Conservation (phyloP, 78 protist species). For the Corallochytrium limacisporum region DNA sequence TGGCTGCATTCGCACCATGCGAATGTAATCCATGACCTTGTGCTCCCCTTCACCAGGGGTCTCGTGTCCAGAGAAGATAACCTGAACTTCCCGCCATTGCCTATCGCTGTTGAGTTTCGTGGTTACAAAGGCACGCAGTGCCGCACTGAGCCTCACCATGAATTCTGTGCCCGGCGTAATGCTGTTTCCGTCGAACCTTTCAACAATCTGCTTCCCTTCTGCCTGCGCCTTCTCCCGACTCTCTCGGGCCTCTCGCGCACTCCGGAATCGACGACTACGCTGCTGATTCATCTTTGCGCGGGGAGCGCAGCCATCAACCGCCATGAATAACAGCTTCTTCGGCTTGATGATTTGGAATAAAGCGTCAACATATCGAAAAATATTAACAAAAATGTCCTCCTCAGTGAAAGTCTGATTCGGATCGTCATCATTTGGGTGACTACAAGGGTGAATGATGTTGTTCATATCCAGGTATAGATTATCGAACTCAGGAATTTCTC, state of each 20-base stretch:
- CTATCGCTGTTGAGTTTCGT: too few relatives aligned
- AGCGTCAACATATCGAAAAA: constrained; percentile 1
- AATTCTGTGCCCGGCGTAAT: constrained; percentile 89
- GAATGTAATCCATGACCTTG: constrained; percentile 89
- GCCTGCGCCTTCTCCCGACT: too few relatives aligned
- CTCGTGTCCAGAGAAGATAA: constrained; percentile 29
- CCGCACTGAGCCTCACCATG: constrained; percentile 31
- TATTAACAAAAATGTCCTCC: neutral
- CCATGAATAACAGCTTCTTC: constrained; percentile 21
- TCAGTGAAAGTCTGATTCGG: neutral
- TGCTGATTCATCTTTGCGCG: constrained; percentile 96
- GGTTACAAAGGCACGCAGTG: constrained; percentile 3
- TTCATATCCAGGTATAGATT: constrained; percentile 33
- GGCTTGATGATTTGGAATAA: constrained; percentile 17
- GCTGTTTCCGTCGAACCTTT: constrained; percentile 83
- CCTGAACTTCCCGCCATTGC: too few relatives aligned
- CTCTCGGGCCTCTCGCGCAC: neutral
- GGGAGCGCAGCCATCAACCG: constrained; percentile 78
- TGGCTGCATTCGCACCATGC: constrained; percentile 28
- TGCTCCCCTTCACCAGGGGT: constrained; percentile 88
- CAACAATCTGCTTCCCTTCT: too few relatives aligned
- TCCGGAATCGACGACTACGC: constrained; percentile 61
- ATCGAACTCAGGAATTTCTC: constrained; percentile 9
- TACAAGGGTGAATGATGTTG: constrained; percentile 8
- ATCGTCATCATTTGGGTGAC: constrained; percentile 1